Evolutionary conservation across 2,329 filamentous ascomycete genomes (phyloP).

Genomic region (Aspergillus glaucus): DNA sequence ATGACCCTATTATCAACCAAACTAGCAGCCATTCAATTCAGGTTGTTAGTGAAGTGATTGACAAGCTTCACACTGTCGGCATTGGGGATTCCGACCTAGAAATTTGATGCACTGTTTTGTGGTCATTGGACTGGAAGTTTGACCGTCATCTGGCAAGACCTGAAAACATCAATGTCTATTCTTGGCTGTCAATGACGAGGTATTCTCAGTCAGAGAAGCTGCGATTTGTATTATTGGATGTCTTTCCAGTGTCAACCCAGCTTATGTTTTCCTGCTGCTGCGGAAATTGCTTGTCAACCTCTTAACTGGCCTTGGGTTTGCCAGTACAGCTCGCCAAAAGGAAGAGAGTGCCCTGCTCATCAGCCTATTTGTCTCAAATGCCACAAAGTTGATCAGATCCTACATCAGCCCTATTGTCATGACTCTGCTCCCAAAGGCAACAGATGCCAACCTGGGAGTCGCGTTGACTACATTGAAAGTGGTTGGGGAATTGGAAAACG

Average conservation of each 20-base stretch:
- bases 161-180: constrained; percentile 94
- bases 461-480: constrained; percentile 93
- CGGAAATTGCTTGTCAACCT: constrained; percentile 94
- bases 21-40: constrained; percentile 95
- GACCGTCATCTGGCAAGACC: constrained; percentile 95
- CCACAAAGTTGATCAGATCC: constrained; percentile 85
- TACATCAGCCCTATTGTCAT: constrained; percentile 96
- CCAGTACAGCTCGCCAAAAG: constrained; percentile 87
- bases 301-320: constrained; percentile 92
- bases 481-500: constrained; percentile 86
- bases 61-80: constrained; percentile 89
- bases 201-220: constrained; percentile 86
- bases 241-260: constrained; percentile 82
- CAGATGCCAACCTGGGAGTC: constrained; percentile 76
- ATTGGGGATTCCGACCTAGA: constrained; percentile 86
- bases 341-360: constrained; percentile 93
- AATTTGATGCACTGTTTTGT: constrained; percentile 81
- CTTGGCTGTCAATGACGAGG: constrained; percentile 89
- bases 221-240: constrained; percentile 95
- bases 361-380: constrained; percentile 86
- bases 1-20: constrained; percentile 95
- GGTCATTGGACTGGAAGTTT: constrained; percentile 86
- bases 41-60: constrained; percentile 95
- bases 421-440: constrained; percentile 87
- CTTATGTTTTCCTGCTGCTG: constrained; percentile 92